These are phyloP conservation scores for Candida labiduridarum DNA, from an alignment of 1,139 yeast genomes.

Conservation along the genomic window DNA sequence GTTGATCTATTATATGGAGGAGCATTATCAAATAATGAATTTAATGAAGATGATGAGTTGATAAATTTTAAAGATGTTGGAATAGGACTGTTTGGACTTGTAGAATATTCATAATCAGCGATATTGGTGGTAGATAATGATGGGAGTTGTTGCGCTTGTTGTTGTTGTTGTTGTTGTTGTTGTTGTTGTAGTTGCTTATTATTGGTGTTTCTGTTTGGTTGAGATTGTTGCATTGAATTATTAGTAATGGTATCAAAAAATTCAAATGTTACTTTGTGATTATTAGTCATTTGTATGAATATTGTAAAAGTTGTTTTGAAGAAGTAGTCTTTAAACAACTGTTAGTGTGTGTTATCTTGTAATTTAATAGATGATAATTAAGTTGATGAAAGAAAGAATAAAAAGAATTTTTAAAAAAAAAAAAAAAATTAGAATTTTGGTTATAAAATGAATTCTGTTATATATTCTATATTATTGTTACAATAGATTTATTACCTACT, in stretches of 20 bases:
- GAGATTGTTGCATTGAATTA: constrained; percentile 5
- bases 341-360: no score
- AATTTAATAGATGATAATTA: no score
- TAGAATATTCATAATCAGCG: neutral
- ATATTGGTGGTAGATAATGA: neutral
- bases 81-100: constrained; percentile 7
- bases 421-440: no score
- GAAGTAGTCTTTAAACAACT: no score
- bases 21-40: constrained; percentile 28
- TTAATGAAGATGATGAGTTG: constrained; percentile 28
- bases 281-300: neutral
- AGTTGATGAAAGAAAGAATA: no score
- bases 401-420: no score
- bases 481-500: no score
- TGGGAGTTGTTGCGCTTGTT: neutral
- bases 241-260: constrained; percentile 4
- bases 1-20: constrained; percentile 6
- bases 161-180: no score
- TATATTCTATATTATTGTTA: neutral
- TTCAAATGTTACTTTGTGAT: constrained; percentile 4
- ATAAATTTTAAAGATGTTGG: constrained; percentile 10
- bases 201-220: neutral
- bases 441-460: no score
- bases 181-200: no score
- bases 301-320: no score